Conservation (phyloP, 768 basidiomycete species). For the Lactifluus rugatus region DNA sequence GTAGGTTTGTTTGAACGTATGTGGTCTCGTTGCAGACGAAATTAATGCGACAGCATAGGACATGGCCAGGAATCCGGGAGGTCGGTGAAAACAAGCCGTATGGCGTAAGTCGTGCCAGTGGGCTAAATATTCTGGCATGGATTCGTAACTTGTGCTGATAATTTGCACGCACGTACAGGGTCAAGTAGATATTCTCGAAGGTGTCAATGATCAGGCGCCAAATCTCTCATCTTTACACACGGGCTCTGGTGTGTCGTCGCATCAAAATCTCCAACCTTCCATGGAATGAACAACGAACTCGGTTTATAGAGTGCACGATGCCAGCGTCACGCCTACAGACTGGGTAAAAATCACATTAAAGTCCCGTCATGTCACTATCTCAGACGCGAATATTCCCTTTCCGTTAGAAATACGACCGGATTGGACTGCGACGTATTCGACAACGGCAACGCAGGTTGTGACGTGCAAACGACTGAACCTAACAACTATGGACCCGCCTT, state of each 20-base stretch:
- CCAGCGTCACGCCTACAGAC: conserved; percentile 35
- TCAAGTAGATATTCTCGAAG: conserved; percentile 50
- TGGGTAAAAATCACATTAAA: conserved; percentile 30
- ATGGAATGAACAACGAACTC: neutral
- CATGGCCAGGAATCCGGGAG: conserved; percentile 55
- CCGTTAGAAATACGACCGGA: conserved; percentile 23
- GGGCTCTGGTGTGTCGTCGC: conserved; percentile 22
- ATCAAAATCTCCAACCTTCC: neutral
- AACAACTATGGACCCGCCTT: conserved; percentile 48
- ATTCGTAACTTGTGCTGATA: conserved; percentile 3
- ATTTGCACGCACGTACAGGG: conserved; percentile 26
- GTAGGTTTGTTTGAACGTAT: too few species aligned
- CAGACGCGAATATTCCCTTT: conserved; percentile 20
- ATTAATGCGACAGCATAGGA: conserved; percentile 17
- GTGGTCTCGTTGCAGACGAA: too few species aligned
- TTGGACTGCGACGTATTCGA: conserved; percentile 42
- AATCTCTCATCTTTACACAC: conserved; percentile 53
- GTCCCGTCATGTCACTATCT: neutral
- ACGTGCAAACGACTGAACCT: conserved; percentile 37
- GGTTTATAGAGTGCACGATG: conserved; percentile 45
- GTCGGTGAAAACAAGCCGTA: conserved; percentile 42
- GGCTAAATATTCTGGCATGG: too few species aligned
- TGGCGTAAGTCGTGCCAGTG: conserved; percentile 24
- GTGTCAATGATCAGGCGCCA: conserved; percentile 45
- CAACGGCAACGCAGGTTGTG: conserved; percentile 49